phyloP scores from a whole-genome alignment of 192 early-diverging fungal species.

The Endogone sp. region DNA sequence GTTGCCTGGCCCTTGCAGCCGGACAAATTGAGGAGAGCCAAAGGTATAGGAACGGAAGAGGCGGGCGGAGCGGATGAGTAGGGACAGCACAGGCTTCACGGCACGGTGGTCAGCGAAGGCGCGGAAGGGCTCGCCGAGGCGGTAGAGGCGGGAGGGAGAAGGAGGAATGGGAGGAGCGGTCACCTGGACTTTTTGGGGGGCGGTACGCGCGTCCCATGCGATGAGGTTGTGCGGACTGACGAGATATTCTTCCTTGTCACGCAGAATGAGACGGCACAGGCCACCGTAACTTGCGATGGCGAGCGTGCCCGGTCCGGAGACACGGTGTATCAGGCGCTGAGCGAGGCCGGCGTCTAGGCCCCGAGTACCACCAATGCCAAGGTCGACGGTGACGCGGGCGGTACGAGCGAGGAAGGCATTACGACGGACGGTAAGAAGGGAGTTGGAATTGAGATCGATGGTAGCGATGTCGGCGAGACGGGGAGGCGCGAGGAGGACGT shows the following conservation, averaged over 20 bases:
- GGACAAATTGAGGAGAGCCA: slow-evolving; percentile 47
- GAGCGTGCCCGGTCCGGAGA: slow-evolving; percentile 62
- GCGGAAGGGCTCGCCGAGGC: slow-evolving; percentile 39
- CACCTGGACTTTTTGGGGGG: slow-evolving; percentile 37
- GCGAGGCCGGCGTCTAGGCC: slow-evolving; percentile 41
- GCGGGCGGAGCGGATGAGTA: slow-evolving; percentile 12
- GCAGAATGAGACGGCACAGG: slow-evolving; percentile 61
- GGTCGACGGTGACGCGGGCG: slow-evolving; percentile 46
- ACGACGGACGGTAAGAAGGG: slow-evolving; percentile 59
- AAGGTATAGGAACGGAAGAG: slow-evolving; percentile 26
- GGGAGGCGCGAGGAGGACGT: slow-evolving; percentile 62
- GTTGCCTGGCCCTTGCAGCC: slow-evolving; percentile 58
- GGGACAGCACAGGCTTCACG: slow-evolving; percentile 30
- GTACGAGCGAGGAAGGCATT: slow-evolving; percentile 58
- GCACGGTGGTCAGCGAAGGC: slow-evolving; percentile 36
- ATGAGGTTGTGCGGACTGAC: slow-evolving; percentile 62
- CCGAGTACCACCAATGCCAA: slow-evolving; percentile 27
- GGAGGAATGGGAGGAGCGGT: slow-evolving; percentile 29
- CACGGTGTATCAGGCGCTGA: slow-evolving; percentile 56
- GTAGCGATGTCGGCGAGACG: slow-evolving; percentile 60
- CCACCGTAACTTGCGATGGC: slow-evolving; percentile 65
- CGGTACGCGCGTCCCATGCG: slow-evolving; percentile 50
- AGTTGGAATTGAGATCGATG: slow-evolving; percentile 48
- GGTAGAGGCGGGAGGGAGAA: slow-evolving; percentile 29
- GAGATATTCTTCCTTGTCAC: slow-evolving; percentile 65